Conservation (phyloP, 345 rosid species). For the Euclidium syriacum region DNA sequence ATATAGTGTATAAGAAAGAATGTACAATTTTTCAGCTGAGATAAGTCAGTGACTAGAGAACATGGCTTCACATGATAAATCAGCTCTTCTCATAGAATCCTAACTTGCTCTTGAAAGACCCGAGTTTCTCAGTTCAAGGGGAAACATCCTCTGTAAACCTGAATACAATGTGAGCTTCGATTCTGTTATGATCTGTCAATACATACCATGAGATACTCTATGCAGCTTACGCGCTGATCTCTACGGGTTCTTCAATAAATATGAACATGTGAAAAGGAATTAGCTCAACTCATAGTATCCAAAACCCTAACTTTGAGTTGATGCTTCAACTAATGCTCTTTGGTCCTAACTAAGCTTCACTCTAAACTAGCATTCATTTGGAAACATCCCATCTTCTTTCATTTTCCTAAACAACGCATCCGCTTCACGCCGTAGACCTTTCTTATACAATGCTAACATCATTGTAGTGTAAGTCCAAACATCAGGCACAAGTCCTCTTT, state of each 20-base stretch:
- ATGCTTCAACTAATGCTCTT: neutral
- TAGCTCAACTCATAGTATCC: neutral
- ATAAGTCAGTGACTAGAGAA: neutral
- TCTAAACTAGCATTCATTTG: conserved; percentile 14
- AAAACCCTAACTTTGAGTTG: neutral
- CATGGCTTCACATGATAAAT: neutral
- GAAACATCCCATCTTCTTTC: conserved; percentile 26
- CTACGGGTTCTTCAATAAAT: neutral
- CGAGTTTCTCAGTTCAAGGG: neutral
- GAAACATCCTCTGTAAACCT: neutral
- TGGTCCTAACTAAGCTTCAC: neutral
- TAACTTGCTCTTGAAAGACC: neutral
- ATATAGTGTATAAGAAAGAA: neutral
- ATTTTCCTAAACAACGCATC: conserved; percentile 29
- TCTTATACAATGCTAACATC: conserved; percentile 33
- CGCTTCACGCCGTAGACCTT: conserved; percentile 28
- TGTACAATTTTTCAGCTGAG: conserved; percentile 10
- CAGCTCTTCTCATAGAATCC: neutral
- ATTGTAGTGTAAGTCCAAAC: conserved; percentile 23
- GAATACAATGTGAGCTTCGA: neutral
- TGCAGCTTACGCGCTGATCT: neutral
- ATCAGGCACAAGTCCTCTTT: conserved; percentile 23
- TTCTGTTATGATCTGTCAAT: neutral
- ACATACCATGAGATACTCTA: neutral
- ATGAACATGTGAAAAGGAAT: conserved; percentile 5